Evolutionary conservation across 345 rosid species (phyloP).

Genomic region (Euphorbia pulcherrima): DNA sequence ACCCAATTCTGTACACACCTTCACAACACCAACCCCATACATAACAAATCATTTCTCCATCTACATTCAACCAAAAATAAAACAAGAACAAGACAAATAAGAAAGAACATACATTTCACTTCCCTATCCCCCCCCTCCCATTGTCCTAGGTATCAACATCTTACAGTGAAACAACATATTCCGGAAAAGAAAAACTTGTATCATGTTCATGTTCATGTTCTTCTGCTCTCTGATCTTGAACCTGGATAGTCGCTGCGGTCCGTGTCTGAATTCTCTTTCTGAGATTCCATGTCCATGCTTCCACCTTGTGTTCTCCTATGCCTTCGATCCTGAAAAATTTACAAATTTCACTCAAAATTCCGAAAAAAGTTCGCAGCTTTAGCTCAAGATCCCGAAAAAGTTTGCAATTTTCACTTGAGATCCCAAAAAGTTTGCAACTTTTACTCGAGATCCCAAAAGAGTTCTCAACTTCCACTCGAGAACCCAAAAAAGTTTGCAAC

Average conservation of each 20-base stretch:
- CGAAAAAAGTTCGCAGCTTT: background rate
- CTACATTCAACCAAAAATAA: slow-evolving; percentile 13
- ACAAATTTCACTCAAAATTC: slow-evolving; percentile 3
- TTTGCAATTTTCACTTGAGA: background rate
- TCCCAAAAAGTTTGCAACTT: background rate
- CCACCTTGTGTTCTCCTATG: slow-evolving; percentile 58
- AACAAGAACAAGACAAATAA: background rate
- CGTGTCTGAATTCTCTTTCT: slow-evolving; percentile 69
- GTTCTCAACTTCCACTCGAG: too few species aligned
- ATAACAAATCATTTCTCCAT: slow-evolving; percentile 34
- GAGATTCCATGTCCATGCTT: slow-evolving; percentile 68
- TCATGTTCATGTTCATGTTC: slow-evolving; percentile 19
- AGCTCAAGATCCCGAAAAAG: background rate
- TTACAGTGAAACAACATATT: slow-evolving; percentile 17
- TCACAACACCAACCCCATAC: slow-evolving; percentile 27
- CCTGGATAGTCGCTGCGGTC: slow-evolving; percentile 53
- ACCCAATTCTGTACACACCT: slow-evolving; percentile 32
- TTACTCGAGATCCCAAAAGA: too few species aligned
- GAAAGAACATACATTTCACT: background rate
- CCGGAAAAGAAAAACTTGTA: slow-evolving; percentile 14
- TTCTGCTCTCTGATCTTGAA: slow-evolving; percentile 64
- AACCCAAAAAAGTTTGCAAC: too few species aligned
- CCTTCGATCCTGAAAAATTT: slow-evolving; percentile 63
- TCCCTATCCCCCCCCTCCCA: slow-evolving; percentile 15
- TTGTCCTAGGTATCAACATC: slow-evolving; percentile 41